Conservation (phyloP, 805 yeast genomes). For the Candida namnaoensis region DNA sequence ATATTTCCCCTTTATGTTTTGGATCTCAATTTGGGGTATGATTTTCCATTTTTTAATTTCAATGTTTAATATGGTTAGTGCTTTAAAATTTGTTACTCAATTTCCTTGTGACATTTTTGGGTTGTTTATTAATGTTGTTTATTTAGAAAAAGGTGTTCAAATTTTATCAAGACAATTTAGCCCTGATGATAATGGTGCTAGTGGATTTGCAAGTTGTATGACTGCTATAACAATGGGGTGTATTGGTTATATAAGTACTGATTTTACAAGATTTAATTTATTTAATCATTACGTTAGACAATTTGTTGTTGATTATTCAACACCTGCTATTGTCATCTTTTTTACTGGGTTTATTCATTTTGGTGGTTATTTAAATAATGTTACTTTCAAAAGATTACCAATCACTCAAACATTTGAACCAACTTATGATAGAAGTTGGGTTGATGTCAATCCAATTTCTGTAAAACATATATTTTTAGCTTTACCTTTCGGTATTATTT, state of each 20-base stretch:
- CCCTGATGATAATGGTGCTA: conserved; percentile 22
- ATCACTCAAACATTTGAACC: conserved; percentile 70
- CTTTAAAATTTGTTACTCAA: conserved; percentile 62
- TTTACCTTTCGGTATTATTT: conserved; percentile 80
- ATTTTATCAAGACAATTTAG: conserved; percentile 66
- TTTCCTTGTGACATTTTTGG: conserved; percentile 94
- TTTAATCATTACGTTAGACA: conserved; percentile 55
- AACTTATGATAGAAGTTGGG: conserved; percentile 36
- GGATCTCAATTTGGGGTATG: conserved; percentile 92
- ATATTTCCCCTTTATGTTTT: conserved; percentile 83
- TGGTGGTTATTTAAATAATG: conserved; percentile 62
- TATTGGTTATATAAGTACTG: conserved; percentile 65
- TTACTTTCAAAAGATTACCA: conserved; percentile 56
- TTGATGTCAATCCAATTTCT: conserved; percentile 29
- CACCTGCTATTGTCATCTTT: conserved; percentile 76
- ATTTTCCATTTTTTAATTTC: conserved; percentile 71
- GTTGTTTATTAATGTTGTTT: conserved; percentile 78
- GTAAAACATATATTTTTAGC: conserved; percentile 82
- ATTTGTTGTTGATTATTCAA: conserved; percentile 76
- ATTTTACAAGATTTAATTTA: conserved; percentile 41
- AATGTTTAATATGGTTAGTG: conserved; percentile 54
- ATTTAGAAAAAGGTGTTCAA: conserved; percentile 86
- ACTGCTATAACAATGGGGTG: conserved; percentile 69
- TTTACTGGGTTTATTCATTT: conserved; percentile 92
- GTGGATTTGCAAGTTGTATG: conserved; percentile 70